Conservation (phyloP, 148 eudicot species). For the Fallopia convolvulus region DNA sequence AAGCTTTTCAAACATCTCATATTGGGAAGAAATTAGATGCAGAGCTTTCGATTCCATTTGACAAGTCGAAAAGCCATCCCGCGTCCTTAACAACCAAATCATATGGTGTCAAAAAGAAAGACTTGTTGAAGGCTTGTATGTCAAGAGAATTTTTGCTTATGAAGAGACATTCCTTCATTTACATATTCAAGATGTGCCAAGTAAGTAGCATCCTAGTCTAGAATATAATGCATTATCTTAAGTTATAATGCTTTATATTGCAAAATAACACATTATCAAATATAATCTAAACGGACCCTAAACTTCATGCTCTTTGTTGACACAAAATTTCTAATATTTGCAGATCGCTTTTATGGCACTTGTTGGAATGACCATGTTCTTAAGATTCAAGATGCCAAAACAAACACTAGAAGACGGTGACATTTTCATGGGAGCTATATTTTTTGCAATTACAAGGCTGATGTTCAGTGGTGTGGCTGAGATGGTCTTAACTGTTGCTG, state of each 20-base stretch:
- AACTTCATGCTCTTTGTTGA: too few species aligned
- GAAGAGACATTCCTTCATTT: conserved; percentile 36
- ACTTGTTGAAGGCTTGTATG: conserved; percentile 28
- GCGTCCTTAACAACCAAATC: conserved; percentile 24
- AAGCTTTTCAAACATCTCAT: conserved; percentile 13
- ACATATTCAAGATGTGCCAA: conserved; percentile 25
- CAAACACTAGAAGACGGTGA: conserved; percentile 54
- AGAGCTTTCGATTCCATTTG: conserved; percentile 33
- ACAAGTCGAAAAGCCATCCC: conserved; percentile 30
- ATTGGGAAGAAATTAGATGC: conserved; percentile 20
- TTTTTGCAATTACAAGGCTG: conserved; percentile 44
- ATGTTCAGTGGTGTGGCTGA: conserved; percentile 79
- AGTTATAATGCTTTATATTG: too few species aligned
- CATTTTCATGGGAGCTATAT: conserved; percentile 55
- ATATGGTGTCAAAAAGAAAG: conserved; percentile 24
- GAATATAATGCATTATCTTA: too few species aligned
- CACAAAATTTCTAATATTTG: conserved; percentile 6
- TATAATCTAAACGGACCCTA: too few species aligned
- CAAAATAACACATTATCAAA: too few species aligned
- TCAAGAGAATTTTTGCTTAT: conserved; percentile 31
- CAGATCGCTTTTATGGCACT: conserved; percentile 51
- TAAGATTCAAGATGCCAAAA: conserved; percentile 46
- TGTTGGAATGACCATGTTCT: conserved; percentile 50
- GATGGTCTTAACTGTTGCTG: conserved; percentile 41
- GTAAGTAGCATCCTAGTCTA: conserved; percentile 10